phyloP scores from a whole-genome alignment of 306 rosid genomes.

The Vigna hirtella region DNA sequence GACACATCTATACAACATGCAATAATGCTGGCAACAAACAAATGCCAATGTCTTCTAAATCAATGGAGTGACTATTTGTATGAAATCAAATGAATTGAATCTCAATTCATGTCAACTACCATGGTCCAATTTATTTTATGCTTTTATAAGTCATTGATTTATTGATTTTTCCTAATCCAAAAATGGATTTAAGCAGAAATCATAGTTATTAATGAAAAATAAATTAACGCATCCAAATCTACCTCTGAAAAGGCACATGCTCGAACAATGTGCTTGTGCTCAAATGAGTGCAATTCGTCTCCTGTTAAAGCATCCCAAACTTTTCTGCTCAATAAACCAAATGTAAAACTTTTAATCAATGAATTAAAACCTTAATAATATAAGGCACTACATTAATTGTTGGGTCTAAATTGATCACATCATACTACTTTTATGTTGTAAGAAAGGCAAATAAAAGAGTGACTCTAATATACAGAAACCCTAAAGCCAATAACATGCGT shows the following conservation, averaged over 20 bases:
- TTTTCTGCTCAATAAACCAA: slow-evolving; percentile 70
- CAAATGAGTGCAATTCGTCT: slow-evolving; percentile 89
- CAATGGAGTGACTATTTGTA: neutral
- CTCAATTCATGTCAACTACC: neutral
- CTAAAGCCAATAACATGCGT: neutral
- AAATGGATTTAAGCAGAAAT: slow-evolving; percentile 33
- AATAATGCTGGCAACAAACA: neutral
- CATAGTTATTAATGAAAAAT: neutral
- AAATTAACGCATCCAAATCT: slow-evolving; percentile 24
- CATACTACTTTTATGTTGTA: neutral
- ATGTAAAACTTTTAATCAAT: slow-evolving; percentile 16
- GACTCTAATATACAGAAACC: neutral
- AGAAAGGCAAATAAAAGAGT: slow-evolving; percentile 11
- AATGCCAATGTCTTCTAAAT: neutral
- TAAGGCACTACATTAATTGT: neutral
- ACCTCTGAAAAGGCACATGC: slow-evolving; percentile 98
- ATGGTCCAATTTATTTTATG: slow-evolving; percentile 15
- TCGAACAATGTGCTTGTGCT: slow-evolving; percentile 97
- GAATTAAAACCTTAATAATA: neutral
- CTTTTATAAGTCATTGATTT: neutral
- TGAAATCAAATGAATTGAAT: slow-evolving; percentile 11
- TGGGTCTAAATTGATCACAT: neutral
- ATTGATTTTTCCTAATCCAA: slow-evolving; percentile 8
- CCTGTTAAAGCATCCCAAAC: slow-evolving; percentile 98
- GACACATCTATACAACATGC: neutral